Evolutionary conservation across 2,329 filamentous ascomycete genomes (phyloP).

Genomic region (Aspergillus eucalypticola): DNA sequence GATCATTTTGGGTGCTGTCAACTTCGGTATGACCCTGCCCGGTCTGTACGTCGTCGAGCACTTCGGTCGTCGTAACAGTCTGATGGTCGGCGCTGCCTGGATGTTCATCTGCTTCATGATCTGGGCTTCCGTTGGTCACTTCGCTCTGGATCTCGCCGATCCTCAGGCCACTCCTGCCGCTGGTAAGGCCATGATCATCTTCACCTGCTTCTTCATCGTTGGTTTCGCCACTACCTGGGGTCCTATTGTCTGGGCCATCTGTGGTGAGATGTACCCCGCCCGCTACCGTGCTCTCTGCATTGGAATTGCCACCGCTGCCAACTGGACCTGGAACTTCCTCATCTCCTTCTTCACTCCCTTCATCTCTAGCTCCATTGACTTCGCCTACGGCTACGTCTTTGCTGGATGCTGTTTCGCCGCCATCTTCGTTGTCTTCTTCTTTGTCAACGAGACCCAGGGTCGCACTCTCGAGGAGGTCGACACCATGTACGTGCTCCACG

Average conservation of each 20-base stretch:
- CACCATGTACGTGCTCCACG: slow-evolving; percentile 69
- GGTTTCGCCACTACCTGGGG: slow-evolving; percentile 73
- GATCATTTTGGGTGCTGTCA: slow-evolving; percentile 68
- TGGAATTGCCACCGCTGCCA: slow-evolving; percentile 73
- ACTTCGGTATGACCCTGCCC: slow-evolving; percentile 66
- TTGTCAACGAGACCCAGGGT: slow-evolving; percentile 72
- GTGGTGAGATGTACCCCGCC: slow-evolving; percentile 48
- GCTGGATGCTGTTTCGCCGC: slow-evolving; percentile 69
- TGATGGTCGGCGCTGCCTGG: slow-evolving; percentile 68
- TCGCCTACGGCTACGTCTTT: slow-evolving; percentile 76
- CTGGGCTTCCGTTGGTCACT: slow-evolving; percentile 62
- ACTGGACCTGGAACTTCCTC: slow-evolving; percentile 78
- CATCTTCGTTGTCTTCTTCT: slow-evolving; percentile 71
- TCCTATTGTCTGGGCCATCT: slow-evolving; percentile 54
- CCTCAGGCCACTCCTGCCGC: slow-evolving; percentile 49
- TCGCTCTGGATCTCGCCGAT: slow-evolving; percentile 39
- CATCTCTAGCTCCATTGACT: slow-evolving; percentile 71
- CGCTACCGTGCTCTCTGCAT: slow-evolving; percentile 69
- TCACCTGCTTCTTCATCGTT: slow-evolving; percentile 72
- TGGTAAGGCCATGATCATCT: slow-evolving; percentile 70
- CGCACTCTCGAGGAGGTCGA: slow-evolving; percentile 78
- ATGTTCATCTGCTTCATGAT: slow-evolving; percentile 63
- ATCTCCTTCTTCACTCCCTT: slow-evolving; percentile 79
- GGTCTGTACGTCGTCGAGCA: slow-evolving; percentile 71
- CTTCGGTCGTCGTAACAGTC: slow-evolving; percentile 66